A percentile compares a stretch with the other conserved stretches of the same genome.
These are phyloP conservation scores for Corymbia citriodora DNA, from an alignment of 441 rosid species.

Conservation along the genomic window DNA sequence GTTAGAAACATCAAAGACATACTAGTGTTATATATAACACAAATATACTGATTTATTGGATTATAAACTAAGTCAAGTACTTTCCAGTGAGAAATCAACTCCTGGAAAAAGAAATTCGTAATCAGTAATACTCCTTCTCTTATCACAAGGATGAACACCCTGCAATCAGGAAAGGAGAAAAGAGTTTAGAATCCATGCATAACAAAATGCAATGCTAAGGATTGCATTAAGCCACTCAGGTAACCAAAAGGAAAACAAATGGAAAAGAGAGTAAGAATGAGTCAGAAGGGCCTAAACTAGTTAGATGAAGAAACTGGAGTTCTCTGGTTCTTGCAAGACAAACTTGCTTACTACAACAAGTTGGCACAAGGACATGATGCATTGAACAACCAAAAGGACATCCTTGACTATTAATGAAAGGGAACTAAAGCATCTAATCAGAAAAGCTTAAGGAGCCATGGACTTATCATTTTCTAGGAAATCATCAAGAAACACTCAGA, in stretches of 20 bases:
- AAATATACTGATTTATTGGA: not conserved
- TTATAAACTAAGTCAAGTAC: conserved; percentile 19
- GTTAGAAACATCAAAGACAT: not conserved
- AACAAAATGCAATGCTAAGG: not conserved
- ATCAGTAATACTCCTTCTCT: conserved; percentile 68
- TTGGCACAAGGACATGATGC: not conserved
- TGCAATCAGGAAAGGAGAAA: conserved; percentile 25
- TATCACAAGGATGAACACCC: conserved; percentile 97
- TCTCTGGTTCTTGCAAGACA: not conserved
- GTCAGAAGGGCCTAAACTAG: not conserved
- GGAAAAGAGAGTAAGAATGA: not conserved
- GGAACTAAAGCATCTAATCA: not conserved
- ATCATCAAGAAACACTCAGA: not conserved
- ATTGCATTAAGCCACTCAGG: not conserved
- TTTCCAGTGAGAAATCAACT: conserved; percentile 90
- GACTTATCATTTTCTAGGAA: not conserved
- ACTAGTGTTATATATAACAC: not conserved
- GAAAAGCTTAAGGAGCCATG: not conserved
- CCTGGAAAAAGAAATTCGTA: conserved; percentile 90
- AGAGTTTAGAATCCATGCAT: not conserved
- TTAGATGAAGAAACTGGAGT: not conserved
- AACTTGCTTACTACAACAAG: not conserved
- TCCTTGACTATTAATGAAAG: not conserved
- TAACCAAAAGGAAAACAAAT: not conserved
- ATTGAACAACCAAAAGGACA: not conserved